Evolutionary conservation across 371 early-diverging fungal genomes (phyloP), one percentile per base, ranked within the genome.

Genomic region (Syncephalis fuscata): DNA sequence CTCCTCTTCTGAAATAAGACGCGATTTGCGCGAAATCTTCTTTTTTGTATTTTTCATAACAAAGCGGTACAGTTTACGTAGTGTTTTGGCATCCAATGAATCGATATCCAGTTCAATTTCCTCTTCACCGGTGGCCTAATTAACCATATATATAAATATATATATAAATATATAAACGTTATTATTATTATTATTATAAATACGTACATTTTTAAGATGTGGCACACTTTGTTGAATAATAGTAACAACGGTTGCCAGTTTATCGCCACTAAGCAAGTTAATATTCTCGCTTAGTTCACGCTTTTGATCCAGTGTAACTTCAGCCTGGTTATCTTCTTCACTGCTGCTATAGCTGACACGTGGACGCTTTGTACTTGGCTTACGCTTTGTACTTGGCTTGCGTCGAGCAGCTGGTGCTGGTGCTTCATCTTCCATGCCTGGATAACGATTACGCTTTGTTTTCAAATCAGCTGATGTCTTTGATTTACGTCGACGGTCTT

Each of bases 41-140:
- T 62, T 56, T 19, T 49, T 23, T 20, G 53, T 70, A 50, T 72
- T 73, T 25, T 67, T 72, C 16, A 65, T 69, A 2, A 91, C 94
- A 62, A 83, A 92, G 52, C 83, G 73, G 56, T 89, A 89, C 51
- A 97, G 63, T 58, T 74, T 73, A 60, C 76, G 77, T 27, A 93
- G 71, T 11, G 93, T 92, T n/a, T 54, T 63, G 51, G 73, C 67
- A 57, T 88, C 87, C 40, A 97, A 65, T 0, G 86, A 66, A 53
- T 92, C 92, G 56, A 97, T 92, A 55, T 97, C 97, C 47, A 97
- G 70, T 54, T 92, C 95, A 52, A 56, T 56, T 24, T 59, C 62
- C 16, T 60, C 58, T 22, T 53, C 21, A 5, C 24, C 23, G 45
- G 43, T 48, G 20, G 26, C 4, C 16, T 3, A 36, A n/a, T 45